These are phyloP conservation scores for Acmispon strigosus DNA, from an alignment of 306 rosid species.

Conservation along the genomic window DNA sequence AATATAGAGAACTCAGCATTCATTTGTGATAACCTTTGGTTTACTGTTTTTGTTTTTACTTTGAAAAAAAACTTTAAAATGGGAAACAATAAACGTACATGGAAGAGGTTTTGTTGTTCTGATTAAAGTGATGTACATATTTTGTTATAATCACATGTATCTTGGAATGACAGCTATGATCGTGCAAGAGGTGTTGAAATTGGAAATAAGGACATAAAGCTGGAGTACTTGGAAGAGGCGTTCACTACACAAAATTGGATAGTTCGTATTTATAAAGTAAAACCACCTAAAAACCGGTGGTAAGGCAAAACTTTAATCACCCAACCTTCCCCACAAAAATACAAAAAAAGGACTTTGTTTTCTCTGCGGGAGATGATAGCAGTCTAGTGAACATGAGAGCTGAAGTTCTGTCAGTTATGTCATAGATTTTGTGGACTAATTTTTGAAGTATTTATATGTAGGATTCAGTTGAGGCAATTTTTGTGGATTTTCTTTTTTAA, in stretches of 20 bases:
- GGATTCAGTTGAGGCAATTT: slow-evolving; percentile 24
- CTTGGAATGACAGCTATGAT: slow-evolving; percentile 63
- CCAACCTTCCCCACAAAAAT: background rate
- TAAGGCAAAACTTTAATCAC: slow-evolving; percentile 18
- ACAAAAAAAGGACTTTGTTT: background rate
- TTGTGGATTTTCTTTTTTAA: background rate
- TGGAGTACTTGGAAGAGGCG: slow-evolving; percentile 96
- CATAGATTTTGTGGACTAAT: slow-evolving; percentile 24
- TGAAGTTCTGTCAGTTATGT: slow-evolving; percentile 15
- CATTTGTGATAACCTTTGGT: too few relatives aligned
- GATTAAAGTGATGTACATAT: background rate
- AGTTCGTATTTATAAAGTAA: slow-evolving; percentile 97
- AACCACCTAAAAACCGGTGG: slow-evolving; percentile 98
- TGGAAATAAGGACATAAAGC: slow-evolving; percentile 93
- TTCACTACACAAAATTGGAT: slow-evolving; percentile 97
- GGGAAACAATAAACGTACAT: too few relatives aligned
- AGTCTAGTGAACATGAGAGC: slow-evolving; percentile 33
- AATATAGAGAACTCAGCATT: too few relatives aligned
- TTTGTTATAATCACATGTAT: background rate
- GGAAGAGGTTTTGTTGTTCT: background rate
- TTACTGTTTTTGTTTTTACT: too few relatives aligned
- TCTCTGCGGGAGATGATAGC: slow-evolving; percentile 37
- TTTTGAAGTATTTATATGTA: slow-evolving; percentile 29
- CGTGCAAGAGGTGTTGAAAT: slow-evolving; percentile 99
- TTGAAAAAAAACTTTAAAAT: too few relatives aligned